Conservation (phyloP, 768 basidiomycete genomes). For the Trichaptum fuscoviolaceum region DNA sequence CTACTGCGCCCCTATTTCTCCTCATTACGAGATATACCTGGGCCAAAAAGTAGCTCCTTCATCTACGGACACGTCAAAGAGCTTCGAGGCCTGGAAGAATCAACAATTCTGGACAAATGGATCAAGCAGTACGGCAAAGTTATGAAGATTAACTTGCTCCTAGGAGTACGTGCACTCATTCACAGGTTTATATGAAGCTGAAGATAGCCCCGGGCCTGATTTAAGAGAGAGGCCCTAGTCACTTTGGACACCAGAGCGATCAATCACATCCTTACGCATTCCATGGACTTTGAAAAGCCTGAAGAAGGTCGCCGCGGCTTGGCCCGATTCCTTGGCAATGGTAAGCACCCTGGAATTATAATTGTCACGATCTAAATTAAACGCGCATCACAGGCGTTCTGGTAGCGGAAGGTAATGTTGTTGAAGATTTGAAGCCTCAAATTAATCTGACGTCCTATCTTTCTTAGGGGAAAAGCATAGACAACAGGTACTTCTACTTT, state of each 20-base stretch:
- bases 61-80: conserved; percentile 46
- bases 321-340: conserved; percentile 36
- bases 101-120: conserved; percentile 41
- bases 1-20: conserved; percentile 19
- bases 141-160: conserved; percentile 13
- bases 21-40: conserved; percentile 43
- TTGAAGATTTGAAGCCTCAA: background rate
- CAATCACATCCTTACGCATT: conserved; percentile 56
- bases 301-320: conserved; percentile 32
- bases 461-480: conserved; percentile 29
- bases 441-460: background rate
- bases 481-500: conserved; percentile 27
- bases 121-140: conserved; percentile 43
- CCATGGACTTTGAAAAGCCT: conserved; percentile 52
- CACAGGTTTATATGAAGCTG: background rate
- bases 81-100: conserved; percentile 35
- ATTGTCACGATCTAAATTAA: background rate
- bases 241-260: conserved; percentile 60
- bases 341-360: conserved; percentile 12
- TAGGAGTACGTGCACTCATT: conserved; percentile 25
- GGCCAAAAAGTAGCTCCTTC: conserved; percentile 39
- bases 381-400: conserved; percentile 37
- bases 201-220: background rate
- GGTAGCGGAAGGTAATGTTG: conserved; percentile 30
- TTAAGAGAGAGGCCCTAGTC: conserved; percentile 36